These are phyloP conservation scores for Dactylellina sp. DNA, from an alignment of 2,329 filamentous ascomycete genomes.

Conservation along the genomic window DNA sequence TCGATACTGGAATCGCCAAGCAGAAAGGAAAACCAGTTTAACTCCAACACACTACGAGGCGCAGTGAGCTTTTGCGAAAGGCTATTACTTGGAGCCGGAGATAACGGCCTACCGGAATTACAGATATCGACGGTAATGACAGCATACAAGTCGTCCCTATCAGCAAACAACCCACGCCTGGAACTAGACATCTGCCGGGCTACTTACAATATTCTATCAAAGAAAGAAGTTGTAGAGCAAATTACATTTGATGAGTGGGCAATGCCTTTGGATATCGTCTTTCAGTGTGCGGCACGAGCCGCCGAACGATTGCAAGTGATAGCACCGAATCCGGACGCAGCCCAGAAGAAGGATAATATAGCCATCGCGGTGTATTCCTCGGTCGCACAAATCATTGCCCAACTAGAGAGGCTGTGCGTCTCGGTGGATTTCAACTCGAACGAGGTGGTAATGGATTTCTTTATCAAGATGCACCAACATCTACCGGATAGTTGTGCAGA, in stretches of 20 bases:
- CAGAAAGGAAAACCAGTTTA: conserved; percentile 67
- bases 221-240: conserved; percentile 58
- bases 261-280: conserved; percentile 60
- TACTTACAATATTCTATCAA: conserved; percentile 59
- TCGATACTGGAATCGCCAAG: conserved; percentile 71
- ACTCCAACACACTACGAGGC: conserved; percentile 67
- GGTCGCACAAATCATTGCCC: conserved; percentile 66
- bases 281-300: conserved; percentile 60
- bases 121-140: conserved; percentile 60
- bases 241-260: conserved; percentile 61
- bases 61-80: conserved; percentile 74
- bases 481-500: conserved; percentile 75
- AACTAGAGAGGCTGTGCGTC: conserved; percentile 65
- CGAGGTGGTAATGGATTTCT: conserved; percentile 75
- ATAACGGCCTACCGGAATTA: conserved; percentile 62
- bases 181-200: conserved; percentile 62
- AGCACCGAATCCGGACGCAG: conserved; percentile 47
- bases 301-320: conserved; percentile 52
- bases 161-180: conserved; percentile 60
- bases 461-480: conserved; percentile 72
- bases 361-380: conserved; percentile 60
- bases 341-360: conserved; percentile 53
- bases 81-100: conserved; percentile 71
- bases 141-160: conserved; percentile 60
- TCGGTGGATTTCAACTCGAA: conserved; percentile 71